Evolutionary conservation across 2,329 filamentous ascomycete species (phyloP).

Genomic region (Colletotrichum cordylinicola): DNA sequence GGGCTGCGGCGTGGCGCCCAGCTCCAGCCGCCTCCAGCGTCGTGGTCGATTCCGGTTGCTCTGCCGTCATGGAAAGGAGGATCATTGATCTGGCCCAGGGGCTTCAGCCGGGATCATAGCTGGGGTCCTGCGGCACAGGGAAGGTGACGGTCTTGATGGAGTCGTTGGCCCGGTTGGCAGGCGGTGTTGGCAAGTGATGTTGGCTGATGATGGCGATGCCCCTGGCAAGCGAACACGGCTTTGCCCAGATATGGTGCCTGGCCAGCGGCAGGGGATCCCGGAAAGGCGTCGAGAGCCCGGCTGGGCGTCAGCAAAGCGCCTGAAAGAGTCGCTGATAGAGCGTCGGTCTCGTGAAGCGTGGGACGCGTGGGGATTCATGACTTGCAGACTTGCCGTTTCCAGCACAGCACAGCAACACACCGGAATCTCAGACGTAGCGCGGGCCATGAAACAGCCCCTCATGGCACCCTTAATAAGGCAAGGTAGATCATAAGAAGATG

Average conservation of each 20-base stretch:
- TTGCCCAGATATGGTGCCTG: background rate
- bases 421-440: conserved; percentile 19
- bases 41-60: background rate
- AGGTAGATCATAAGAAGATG: conserved; percentile 14
- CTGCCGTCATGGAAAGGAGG: background rate
- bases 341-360: background rate
- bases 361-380: background rate
- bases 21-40: background rate
- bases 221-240: background rate
- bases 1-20: background rate
- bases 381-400: background rate
- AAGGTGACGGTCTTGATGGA: conserved; percentile 10
- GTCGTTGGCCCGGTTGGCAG: background rate
- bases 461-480: conserved; percentile 16
- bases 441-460: conserved; percentile 14
- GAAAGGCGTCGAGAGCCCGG: background rate
- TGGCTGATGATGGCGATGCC: background rate
- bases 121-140: background rate
- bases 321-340: background rate
- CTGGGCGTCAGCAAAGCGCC: background rate
- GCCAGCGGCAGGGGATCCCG: background rate
- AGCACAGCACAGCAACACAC: background rate
- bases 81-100: conserved; percentile 4
- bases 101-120: background rate
- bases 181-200: background rate